A percentile compares a stretch with the other conserved stretches of the same genome.
Evolutionary conservation across 768 basidiomycete genomes (phyloP).

Genomic region (Pholiota molesta): DNA sequence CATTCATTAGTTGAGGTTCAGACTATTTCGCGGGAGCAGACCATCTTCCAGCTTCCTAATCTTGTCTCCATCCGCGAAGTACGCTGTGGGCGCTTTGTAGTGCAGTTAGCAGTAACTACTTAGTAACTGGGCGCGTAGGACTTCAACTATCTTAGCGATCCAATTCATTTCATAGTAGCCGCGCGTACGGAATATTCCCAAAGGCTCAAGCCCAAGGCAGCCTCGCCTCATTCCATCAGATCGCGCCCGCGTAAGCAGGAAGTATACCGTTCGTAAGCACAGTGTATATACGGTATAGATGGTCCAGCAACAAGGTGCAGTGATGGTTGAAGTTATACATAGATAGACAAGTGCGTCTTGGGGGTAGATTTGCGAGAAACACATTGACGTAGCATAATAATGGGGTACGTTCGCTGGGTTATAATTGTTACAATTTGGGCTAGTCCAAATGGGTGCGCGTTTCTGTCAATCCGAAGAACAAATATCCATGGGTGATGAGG

Average conservation of each 20-base stretch:
- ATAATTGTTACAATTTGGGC: conserved; percentile 49
- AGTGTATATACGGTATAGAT: background rate
- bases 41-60: background rate
- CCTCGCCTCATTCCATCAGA: background rate
- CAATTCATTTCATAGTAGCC: no score
- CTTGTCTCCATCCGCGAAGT: background rate
- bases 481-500: conserved; percentile 3
- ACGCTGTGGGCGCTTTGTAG: no score
- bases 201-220: no score
- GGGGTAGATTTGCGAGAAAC: background rate
- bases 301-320: background rate
- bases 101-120: no score
- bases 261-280: background rate
- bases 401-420: background rate
- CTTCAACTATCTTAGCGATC: no score
- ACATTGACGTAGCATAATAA: conserved; percentile 1
- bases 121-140: no score
- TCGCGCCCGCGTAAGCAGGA: background rate
- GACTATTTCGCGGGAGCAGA: background rate
- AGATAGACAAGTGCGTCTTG: background rate
- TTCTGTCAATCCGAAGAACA: conserved; percentile 26
- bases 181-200: no score
- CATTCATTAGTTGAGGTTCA: background rate
- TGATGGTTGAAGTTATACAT: background rate
- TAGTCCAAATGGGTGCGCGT: conserved; percentile 55